phyloP scores from a whole-genome alignment of 257 asterid genomes.

The Ligustrum vulgare region DNA sequence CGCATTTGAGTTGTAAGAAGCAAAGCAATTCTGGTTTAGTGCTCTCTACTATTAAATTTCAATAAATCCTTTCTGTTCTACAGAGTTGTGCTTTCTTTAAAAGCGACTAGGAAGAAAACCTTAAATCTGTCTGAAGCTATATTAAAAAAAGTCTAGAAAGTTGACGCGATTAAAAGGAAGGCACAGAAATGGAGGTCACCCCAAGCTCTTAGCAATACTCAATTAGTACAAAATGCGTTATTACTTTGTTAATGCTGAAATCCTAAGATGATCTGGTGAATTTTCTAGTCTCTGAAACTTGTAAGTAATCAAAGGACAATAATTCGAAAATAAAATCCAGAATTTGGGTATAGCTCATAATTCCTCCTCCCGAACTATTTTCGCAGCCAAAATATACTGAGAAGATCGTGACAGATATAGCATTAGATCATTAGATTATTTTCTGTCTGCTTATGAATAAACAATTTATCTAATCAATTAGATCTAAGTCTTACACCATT shows the following conservation, averaged over 20 bases:
- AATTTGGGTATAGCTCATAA: not conserved
- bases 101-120: not conserved
- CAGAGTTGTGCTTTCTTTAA: not conserved
- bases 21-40: not conserved
- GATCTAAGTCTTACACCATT: slow-evolving; percentile 31
- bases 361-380: not conserved
- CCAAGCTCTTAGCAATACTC: slow-evolving; percentile 1
- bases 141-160: not conserved
- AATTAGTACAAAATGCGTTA: not conserved
- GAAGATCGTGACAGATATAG: not conserved
- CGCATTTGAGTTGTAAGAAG: not conserved
- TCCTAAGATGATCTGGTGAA: not conserved
- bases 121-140: not conserved
- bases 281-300: not conserved
- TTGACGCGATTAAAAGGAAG: not conserved
- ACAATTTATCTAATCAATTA: slow-evolving; percentile 19
- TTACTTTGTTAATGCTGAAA: slow-evolving; percentile 2
- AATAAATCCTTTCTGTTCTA: not conserved
- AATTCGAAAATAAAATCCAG: not conserved
- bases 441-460: slow-evolving; percentile 11
- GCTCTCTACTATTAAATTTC: not conserved
- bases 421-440: slow-evolving; percentile 1
- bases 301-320: not conserved
- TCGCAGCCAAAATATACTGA: not conserved
- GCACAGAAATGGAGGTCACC: not conserved